Evolutionary conservation across 305 asterid genomes (phyloP), one percentile per base, ranked within the genome.

Genomic region (Nicotiana rustica): DNA sequence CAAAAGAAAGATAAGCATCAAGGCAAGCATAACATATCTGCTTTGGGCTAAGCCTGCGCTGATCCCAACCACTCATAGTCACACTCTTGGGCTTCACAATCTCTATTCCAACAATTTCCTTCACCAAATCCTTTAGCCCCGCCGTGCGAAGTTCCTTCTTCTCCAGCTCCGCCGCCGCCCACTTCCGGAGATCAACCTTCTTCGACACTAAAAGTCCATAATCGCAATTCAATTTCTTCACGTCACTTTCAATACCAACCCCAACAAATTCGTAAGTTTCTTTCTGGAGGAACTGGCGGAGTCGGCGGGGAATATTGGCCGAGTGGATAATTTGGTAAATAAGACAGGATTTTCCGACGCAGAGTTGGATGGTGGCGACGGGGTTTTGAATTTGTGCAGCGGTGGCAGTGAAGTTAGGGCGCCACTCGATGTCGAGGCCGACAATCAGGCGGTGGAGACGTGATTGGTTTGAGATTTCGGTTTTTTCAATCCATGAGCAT

Each of bases 1-100:
- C 14, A 73, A 73, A 73, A 49, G 79, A 73, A 47, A 49, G 35
- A 73, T 73, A 73, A 8, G 79, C 78, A 47, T 71, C 78, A 47
- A 71, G 13, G 19, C 38, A 71, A 71, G 78, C 79, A 73, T 49
- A 47, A 73, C 79, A 73, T 73, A 73, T 73, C 62, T 73, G 79
- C 19, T 73, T 7, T 25, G 8, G 4, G 41, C 25, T 25, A 3
- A 73, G 64, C 62, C 41, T 13, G 29, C 62, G 64, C 10, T 49
- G 15, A 73, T 73, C 64, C 62, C 41, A 73, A 47, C 0, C 15
- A 25, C 79, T 73, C 44, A n/a, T 49, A 5, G 21, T 49, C 62
- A 73, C 79, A 6, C 25, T 73, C 15, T 13, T 73, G 15, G 62
- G 79, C 41, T 73, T 73, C 44, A 21, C 41, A 73, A 73, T 73